Conservation (phyloP, 176 grass and related monocot species). For the Musa schizocarpa region DNA sequence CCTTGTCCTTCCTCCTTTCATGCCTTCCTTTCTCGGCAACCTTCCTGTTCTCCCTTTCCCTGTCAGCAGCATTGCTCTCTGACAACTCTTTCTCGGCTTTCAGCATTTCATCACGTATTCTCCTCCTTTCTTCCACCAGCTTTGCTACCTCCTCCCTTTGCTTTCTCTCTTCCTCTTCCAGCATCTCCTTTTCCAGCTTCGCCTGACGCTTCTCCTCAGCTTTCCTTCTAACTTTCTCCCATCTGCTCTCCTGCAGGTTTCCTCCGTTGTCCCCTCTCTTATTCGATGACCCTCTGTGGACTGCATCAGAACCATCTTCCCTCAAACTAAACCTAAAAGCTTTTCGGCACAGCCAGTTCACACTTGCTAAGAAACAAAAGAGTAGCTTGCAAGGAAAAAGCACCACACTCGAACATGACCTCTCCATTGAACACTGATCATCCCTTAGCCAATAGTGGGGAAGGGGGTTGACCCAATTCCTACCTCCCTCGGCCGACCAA, state of each 20-base stretch:
- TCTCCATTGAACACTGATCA: constrained; percentile 30
- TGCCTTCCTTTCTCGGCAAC: constrained; percentile 44
- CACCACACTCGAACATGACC: constrained; percentile 24
- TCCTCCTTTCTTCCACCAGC: constrained; percentile 80
- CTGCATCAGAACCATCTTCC: constrained; percentile 21
- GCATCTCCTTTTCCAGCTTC: constrained; percentile 78
- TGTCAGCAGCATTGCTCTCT: constrained; percentile 48
- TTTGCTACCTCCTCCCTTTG: constrained; percentile 80
- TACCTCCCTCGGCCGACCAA: constrained; percentile 28
- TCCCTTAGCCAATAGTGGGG: constrained; percentile 33
- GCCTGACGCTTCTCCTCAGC: constrained; percentile 80
- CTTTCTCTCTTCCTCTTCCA: constrained; percentile 93
- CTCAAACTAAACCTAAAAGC: constrained; percentile 45
- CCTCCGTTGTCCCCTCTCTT: constrained; percentile 52
- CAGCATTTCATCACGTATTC: constrained; percentile 69
- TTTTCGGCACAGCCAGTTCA: constrained; percentile 49
- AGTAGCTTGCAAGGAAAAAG: constrained; percentile 35
- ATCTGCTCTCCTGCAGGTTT: constrained; percentile 57
- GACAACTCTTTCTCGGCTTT: constrained; percentile 59
- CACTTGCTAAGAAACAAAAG: constrained; percentile 17
- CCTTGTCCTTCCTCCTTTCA: constrained; percentile 67
- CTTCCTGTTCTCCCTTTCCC: constrained; percentile 64
- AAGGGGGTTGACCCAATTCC: constrained; percentile 21
- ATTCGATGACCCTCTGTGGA: constrained; percentile 27
- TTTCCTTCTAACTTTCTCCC: constrained; percentile 72